Evolutionary conservation across 257 asterid genomes (phyloP).

Genomic region (Cordia subcordata): DNA sequence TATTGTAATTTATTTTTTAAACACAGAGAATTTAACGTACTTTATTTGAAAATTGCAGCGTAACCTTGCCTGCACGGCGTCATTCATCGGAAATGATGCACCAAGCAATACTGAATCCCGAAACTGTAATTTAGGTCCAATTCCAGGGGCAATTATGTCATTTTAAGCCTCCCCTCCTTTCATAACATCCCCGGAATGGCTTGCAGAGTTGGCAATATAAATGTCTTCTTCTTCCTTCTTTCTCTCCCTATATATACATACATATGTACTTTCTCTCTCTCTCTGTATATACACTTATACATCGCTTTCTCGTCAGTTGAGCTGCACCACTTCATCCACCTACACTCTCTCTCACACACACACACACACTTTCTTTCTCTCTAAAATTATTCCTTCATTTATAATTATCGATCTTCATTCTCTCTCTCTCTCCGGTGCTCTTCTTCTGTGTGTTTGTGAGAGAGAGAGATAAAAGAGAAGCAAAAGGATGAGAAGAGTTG

Average conservation of each 20-base stretch:
- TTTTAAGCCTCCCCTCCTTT: conserved; percentile 8
- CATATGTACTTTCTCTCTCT: conserved; percentile 15
- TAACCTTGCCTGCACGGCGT: conserved; percentile 14
- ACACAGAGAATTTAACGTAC: too few species aligned
- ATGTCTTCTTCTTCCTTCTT: conserved; percentile 1
- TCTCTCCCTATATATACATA: conserved; percentile 15
- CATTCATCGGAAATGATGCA: conserved; percentile 11
- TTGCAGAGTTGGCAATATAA: conserved; percentile 79
- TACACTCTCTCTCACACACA: too few species aligned
- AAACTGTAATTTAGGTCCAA: neutral
- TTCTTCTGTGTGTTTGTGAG: conserved; percentile 1
- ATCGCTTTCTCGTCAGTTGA: conserved; percentile 39
- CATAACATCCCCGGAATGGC: conserved; percentile 45
- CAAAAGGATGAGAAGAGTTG: conserved; percentile 52
- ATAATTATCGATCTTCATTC: conserved; percentile 28
- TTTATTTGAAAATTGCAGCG: neutral
- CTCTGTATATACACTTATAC: neutral
- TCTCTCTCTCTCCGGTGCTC: conserved; percentile 15
- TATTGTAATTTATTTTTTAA: too few species aligned
- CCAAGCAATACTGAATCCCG: neutral
- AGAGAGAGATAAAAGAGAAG: conserved; percentile 1
- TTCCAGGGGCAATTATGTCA: conserved; percentile 28
- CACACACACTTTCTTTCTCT: too few species aligned
- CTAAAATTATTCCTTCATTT: conserved; percentile 28
- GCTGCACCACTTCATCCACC: conserved; percentile 46